Percentiles rank a stretch among this genome's conserved stretches.
phyloP scores from a whole-genome alignment of 2,329 filamentous ascomycete species.

The Sphaceloma murrayae region DNA sequence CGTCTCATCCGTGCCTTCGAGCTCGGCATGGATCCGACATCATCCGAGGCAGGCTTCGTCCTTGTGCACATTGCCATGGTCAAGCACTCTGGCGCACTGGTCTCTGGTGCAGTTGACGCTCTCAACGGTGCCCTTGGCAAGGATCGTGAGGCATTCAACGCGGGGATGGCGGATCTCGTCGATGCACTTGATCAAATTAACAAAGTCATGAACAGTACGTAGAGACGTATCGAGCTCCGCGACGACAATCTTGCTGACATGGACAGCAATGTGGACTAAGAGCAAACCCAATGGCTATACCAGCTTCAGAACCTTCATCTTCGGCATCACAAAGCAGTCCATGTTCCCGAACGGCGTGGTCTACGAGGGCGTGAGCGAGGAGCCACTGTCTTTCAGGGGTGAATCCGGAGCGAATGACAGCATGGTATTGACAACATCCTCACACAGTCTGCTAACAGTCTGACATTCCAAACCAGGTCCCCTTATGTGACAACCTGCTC shows the following conservation, averaged over 20 bases:
- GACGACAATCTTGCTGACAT: not conserved
- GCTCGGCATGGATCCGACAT: conserved; percentile 72
- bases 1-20: conserved; percentile 87
- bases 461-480: conserved; percentile 46
- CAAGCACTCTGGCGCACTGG: conserved; percentile 66
- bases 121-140: conserved; percentile 23
- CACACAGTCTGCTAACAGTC: no score
- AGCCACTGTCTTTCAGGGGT: conserved; percentile 70
- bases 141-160: conserved; percentile 17
- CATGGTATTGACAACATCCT: no score
- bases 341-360: conserved; percentile 92
- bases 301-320: conserved; percentile 91
- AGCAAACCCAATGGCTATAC: conserved; percentile 77
- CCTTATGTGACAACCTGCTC: conserved; percentile 78
- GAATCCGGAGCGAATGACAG: conserved; percentile 91
- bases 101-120: conserved; percentile 59
- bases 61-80: conserved; percentile 96
- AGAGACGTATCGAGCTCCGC: not conserved
- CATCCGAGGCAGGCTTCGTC: conserved; percentile 92
- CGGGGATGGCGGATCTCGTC: conserved; percentile 52
- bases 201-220: conserved; percentile 62
- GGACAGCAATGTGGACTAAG: conserved; percentile 68
- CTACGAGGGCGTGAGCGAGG: conserved; percentile 70
- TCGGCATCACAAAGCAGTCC: conserved; percentile 82
- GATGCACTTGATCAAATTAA: conserved; percentile 61